Evolutionary conservation across 495 filamentous ascomycete species (phyloP).

Genomic region (Xylaria curta): DNA sequence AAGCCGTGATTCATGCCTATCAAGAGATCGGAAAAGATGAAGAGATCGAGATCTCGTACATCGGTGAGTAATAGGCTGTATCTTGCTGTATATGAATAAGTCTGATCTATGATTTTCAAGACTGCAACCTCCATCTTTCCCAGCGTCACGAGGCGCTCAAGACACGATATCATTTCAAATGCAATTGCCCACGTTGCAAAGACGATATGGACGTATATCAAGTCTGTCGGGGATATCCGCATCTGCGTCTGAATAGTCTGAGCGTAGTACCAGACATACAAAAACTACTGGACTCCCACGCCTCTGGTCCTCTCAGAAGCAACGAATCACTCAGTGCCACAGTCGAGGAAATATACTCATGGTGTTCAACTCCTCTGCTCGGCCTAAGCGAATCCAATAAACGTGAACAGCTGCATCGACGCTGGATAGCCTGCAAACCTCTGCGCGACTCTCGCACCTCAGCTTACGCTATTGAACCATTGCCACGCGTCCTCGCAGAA

Average conservation of each 20-base stretch:
- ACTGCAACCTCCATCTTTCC: constrained; percentile 40
- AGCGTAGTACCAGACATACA: constrained; percentile 43
- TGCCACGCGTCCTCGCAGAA: constrained; percentile 38
- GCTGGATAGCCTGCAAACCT: constrained; percentile 46
- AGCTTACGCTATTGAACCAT: constrained; percentile 53
- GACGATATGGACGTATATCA: constrained; percentile 54
- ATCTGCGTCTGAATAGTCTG: constrained; percentile 44
- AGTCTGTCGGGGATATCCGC: constrained; percentile 44
- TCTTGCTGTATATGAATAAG: neutral
- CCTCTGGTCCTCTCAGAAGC: constrained; percentile 13
- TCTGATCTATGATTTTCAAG: constrained; percentile 24
- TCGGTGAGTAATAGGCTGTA: constrained; percentile 42
- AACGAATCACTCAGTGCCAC: constrained; percentile 19
- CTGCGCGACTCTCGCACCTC: constrained; percentile 45
- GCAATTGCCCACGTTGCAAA: constrained; percentile 48
- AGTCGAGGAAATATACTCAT: constrained; percentile 30
- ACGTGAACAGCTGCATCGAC: constrained; percentile 28
- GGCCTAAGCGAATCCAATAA: constrained; percentile 4
- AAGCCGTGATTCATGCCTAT: constrained; percentile 47
- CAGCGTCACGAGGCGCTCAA: constrained; percentile 43
- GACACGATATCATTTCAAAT: constrained; percentile 51
- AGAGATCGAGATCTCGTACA: constrained; percentile 59
- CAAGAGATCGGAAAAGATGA: constrained; percentile 50
- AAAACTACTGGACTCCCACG: constrained; percentile 29
- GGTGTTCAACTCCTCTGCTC: constrained; percentile 17